These are phyloP conservation scores for Coix lacrymajobi DNA, from an alignment of 176 grass and related monocot species.

Conservation along the genomic window DNA sequence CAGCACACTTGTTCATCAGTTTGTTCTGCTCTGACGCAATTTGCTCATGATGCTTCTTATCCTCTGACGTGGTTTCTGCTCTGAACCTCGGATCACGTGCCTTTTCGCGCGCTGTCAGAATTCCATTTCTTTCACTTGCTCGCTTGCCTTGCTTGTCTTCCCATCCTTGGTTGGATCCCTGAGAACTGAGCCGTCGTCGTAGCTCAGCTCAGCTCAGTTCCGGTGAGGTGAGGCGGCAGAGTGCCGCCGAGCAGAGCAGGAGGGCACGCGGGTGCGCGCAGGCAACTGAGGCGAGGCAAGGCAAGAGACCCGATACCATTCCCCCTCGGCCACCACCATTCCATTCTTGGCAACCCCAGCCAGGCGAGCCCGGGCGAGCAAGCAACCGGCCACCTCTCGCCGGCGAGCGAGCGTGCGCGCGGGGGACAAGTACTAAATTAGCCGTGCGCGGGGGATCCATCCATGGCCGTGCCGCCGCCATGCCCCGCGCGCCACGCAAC, in stretches of 20 bases:
- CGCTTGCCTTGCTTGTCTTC: neutral
- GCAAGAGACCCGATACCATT: slow-evolving; percentile 55
- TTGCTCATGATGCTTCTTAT: neutral
- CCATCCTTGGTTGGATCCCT: neutral
- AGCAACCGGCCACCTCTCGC: slow-evolving; percentile 14
- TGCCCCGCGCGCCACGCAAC: slow-evolving; percentile 35
- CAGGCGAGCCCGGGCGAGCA: neutral
- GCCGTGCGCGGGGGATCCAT: neutral
- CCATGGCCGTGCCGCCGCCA: slow-evolving; percentile 36
- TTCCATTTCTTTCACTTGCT: neutral
- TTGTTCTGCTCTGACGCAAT: neutral
- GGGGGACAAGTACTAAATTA: slow-evolving; percentile 8
- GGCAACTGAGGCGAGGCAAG: neutral
- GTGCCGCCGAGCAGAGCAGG: too few species aligned
- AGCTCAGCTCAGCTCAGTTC: too few species aligned
- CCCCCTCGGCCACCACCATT: slow-evolving; percentile 12
- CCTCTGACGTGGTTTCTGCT: neutral
- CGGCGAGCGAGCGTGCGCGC: slow-evolving; percentile 9
- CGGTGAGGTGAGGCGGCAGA: too few species aligned
- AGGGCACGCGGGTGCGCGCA: neutral
- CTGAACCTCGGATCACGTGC: neutral
- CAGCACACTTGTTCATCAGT: neutral
- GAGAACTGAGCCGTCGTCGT: neutral
- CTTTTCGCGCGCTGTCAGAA: neutral
- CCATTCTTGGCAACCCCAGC: slow-evolving; percentile 21